phyloP scores from a whole-genome alignment of 257 asterid species.

The Dorcoceras hygrometricum region DNA sequence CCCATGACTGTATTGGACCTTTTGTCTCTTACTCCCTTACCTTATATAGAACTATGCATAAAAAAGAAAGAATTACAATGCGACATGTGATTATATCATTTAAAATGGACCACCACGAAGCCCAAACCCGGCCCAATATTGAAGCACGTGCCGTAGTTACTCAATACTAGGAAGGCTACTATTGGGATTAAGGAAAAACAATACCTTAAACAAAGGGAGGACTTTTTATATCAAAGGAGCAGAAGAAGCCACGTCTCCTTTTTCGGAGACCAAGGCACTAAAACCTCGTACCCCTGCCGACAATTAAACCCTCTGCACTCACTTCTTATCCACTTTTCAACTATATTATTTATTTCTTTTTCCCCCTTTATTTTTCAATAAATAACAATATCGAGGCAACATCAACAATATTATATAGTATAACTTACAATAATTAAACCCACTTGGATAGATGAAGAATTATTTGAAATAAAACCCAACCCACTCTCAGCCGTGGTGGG shows the following conservation, averaged over 20 bases:
- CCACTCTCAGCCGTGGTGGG: not conserved
- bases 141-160: constrained; percentile 12
- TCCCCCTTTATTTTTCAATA: constrained; percentile 9
- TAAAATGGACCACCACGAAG: not conserved
- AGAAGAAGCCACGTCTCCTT: constrained; percentile 66
- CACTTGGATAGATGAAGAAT: constrained; percentile 29
- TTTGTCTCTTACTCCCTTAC: no score
- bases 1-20: no score
- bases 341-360: not conserved
- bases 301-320: constrained; percentile 38
- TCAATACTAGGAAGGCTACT: constrained; percentile 25
- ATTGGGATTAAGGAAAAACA: constrained; percentile 32
- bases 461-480: not conserved
- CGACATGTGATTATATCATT: no score
- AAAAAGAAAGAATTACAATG: no score
- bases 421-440: constrained; percentile 28
- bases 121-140: constrained; percentile 1
- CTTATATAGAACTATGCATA: no score
- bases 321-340: constrained; percentile 35
- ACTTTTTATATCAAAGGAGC: constrained; percentile 43
- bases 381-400: not conserved
- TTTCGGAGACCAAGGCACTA: constrained; percentile 28
- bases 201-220: constrained; percentile 23
- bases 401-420: not conserved
- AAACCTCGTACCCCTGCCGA: constrained; percentile 91